A percentile compares a stretch with the other conserved stretches of the same genome.
These are phyloP conservation scores for Vickermania spadyakhi DNA, from an alignment of 208 protist genomes.

Conservation along the genomic window DNA sequence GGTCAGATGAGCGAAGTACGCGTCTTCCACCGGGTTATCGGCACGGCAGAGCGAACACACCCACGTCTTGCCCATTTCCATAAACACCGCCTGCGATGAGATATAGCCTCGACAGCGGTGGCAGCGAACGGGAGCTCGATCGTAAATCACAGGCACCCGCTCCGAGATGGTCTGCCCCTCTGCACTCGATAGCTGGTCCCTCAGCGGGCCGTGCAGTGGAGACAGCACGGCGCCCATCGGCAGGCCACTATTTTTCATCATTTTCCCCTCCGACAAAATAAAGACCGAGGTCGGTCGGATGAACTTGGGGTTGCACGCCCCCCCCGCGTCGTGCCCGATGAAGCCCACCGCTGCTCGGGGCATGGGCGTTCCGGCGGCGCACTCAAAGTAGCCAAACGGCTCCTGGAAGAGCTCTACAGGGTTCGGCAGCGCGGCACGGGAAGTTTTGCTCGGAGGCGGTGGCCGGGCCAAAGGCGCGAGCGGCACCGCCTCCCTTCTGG, in stretches of 20 bases:
- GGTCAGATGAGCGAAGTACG: constrained; percentile 87
- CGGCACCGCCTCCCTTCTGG: no score
- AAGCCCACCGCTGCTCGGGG: constrained; percentile 32
- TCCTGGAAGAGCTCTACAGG: not conserved
- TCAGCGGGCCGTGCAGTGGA: constrained; percentile 68
- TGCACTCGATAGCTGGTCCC: constrained; percentile 14
- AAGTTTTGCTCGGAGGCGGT: no score
- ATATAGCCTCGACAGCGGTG: constrained; percentile 91
- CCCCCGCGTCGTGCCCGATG: constrained; percentile 80
- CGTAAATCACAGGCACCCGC: constrained; percentile 54
- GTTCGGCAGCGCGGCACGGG: no score
- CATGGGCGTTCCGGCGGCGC: not conserved
- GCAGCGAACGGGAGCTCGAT: constrained; percentile 82
- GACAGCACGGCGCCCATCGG: constrained; percentile 80
- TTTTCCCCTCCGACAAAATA: constrained; percentile 35
- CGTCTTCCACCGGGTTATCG: constrained; percentile 53
- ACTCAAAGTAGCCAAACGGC: not conserved
- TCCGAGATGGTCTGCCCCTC: constrained; percentile 21
- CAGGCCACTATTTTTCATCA: constrained; percentile 63
- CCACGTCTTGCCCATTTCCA: constrained; percentile 83
- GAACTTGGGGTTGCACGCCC: constrained; percentile 78
- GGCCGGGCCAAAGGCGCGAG: no score
- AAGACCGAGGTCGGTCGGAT: constrained; percentile 67
- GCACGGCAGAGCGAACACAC: constrained; percentile 86
- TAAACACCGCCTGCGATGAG: constrained; percentile 75